These are phyloP conservation scores for Paraleonurus japonicus DNA, from an alignment of 257 asterid genomes.

Conservation along the genomic window DNA sequence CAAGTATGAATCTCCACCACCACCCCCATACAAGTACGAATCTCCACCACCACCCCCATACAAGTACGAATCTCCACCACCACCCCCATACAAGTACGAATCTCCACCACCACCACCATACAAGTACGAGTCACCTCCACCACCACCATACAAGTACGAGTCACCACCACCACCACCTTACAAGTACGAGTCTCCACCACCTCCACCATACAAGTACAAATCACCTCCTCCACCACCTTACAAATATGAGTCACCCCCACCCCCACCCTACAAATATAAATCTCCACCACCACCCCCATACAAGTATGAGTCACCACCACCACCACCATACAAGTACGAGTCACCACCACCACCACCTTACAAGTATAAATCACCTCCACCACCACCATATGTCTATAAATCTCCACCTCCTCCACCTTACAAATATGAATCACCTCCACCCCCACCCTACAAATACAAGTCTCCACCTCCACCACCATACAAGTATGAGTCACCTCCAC, in stretches of 20 bases:
- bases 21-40: neutral
- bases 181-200: neutral
- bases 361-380: neutral
- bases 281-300: neutral
- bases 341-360: neutral
- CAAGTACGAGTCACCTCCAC: neutral
- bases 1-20: neutral
- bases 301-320: neutral
- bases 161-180: neutral
- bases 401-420: too few species aligned
- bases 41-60: neutral
- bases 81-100: neutral
- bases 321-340: neutral
- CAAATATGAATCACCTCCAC: neutral
- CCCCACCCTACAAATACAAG: neutral
- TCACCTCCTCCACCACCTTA: neutral
- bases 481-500: neutral
- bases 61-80: neutral
- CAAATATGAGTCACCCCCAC: neutral
- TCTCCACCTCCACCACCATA: constrained; percentile 5
- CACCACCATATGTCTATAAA: neutral
- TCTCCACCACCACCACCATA: neutral
- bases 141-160: neutral
- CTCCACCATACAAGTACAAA: neutral
- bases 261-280: neutral